Conservation (phyloP, 1,284 basidiomycete species). For the Austroboletus niveus region DNA sequence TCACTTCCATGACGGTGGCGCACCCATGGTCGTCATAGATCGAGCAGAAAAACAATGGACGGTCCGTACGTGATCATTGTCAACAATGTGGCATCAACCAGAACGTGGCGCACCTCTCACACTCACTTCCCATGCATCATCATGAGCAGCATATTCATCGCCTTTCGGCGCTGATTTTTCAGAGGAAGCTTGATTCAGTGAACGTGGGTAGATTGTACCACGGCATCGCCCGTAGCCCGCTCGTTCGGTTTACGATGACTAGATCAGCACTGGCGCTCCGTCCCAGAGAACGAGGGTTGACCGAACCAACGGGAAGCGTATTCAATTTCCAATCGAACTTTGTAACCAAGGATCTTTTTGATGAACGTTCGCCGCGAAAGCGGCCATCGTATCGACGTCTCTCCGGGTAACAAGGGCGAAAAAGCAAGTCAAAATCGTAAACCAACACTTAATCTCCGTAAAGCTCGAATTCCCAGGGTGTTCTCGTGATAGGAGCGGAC, state of each 20-base stretch:
- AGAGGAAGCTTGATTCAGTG: constrained; percentile 16
- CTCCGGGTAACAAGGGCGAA: constrained; percentile 8
- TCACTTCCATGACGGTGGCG: constrained; percentile 16
- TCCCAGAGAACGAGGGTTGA: constrained; percentile 3
- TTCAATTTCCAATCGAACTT: constrained; percentile 23
- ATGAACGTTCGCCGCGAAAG: constrained; percentile 18
- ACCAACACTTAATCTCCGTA: constrained; percentile 36
- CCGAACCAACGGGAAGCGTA: constrained; percentile 14
- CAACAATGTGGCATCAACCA: constrained; percentile 8
- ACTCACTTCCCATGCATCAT: constrained; percentile 4
- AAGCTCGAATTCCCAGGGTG: constrained; percentile 73
- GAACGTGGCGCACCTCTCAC: constrained; percentile 17
- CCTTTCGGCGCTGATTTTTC: neutral
- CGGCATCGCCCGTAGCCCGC: constrained; percentile 20
- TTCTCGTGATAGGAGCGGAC: constrained; percentile 41
- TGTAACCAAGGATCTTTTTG: constrained; percentile 14
- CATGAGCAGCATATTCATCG: constrained; percentile 4
- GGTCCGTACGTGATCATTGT: constrained; percentile 1
- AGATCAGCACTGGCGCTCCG: constrained; percentile 26
- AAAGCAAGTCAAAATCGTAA: constrained; percentile 7
- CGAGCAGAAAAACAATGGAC: constrained; percentile 5
- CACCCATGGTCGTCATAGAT: constrained; percentile 14
- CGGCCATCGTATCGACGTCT: constrained; percentile 15
- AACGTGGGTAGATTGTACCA: constrained; percentile 4
- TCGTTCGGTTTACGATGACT: constrained; percentile 16